A percentile compares a stretch with the other conserved stretches of the same genome.
These are phyloP conservation scores for Debaryomyces maramus DNA, from an alignment of 805 yeast species.

Conservation along the genomic window DNA sequence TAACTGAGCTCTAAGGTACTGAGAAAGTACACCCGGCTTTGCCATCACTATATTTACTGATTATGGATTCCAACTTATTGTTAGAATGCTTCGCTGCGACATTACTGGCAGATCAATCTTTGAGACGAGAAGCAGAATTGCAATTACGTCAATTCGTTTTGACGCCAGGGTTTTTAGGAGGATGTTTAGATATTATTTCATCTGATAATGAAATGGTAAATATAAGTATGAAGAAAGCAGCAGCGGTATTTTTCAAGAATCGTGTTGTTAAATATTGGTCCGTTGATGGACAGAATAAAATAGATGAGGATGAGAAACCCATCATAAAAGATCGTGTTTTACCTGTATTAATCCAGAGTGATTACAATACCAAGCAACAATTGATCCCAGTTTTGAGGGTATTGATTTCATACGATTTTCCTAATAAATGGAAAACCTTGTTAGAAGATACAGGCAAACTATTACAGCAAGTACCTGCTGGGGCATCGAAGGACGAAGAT, in stretches of 20 bases:
- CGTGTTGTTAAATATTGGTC: slow-evolving; percentile 66
- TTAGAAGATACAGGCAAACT: slow-evolving; percentile 33
- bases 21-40: too few species aligned
- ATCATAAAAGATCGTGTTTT: slow-evolving; percentile 68
- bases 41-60: too few species aligned
- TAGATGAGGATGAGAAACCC: slow-evolving; percentile 74
- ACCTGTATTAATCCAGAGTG: slow-evolving; percentile 51
- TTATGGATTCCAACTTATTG: slow-evolving; percentile 68
- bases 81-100: slow-evolving; percentile 81
- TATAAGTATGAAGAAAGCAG: slow-evolving; percentile 58
- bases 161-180: slow-evolving; percentile 73
- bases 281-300: slow-evolving; percentile 18
- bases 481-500: slow-evolving; percentile 16
- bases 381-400: slow-evolving; percentile 35
- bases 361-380: slow-evolving; percentile 37
- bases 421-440: slow-evolving; percentile 37
- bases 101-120: slow-evolving; percentile 60
- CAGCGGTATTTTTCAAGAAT: slow-evolving; percentile 84
- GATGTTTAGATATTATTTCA: slow-evolving; percentile 72
- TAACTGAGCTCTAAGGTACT: too few species aligned
- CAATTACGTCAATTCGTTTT: slow-evolving; percentile 58
- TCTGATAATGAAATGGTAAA: slow-evolving; percentile 10
- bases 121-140: slow-evolving; percentile 68
- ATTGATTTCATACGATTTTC: slow-evolving; percentile 35
- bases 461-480: slow-evolving; percentile 24